phyloP scores from a whole-genome alignment of 176 grass and related monocot species.

The Dendrocalamus sinicus region DNA sequence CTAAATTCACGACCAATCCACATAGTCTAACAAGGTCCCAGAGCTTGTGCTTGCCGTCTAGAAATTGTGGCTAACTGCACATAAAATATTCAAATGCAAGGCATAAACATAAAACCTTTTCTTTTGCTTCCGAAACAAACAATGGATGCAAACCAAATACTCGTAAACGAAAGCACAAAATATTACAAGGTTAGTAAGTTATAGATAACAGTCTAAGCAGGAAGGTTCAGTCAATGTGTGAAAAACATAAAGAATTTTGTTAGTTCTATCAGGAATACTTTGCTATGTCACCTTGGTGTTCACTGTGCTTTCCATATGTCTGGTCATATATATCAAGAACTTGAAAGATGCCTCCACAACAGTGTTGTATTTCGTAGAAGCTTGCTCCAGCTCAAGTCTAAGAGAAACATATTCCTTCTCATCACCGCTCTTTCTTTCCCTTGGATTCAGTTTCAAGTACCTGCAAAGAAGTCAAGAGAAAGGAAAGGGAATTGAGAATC shows the following conservation, averaged over 20 bases:
- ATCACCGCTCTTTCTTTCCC: constrained; percentile 22
- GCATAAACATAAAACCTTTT: not conserved
- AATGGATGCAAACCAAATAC: not conserved
- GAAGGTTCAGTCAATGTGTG: not conserved
- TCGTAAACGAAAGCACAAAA: not conserved
- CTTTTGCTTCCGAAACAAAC: not conserved
- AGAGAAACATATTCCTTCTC: constrained; percentile 40
- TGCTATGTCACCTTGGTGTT: constrained; percentile 24
- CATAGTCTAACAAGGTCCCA: not conserved
- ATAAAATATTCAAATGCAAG: not conserved
- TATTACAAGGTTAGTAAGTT: not conserved
- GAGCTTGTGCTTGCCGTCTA: constrained; percentile 24
- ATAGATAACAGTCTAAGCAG: not conserved
- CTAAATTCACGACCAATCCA: too few species aligned
- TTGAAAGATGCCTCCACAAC: constrained; percentile 44
- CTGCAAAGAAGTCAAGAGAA: constrained; percentile 20
- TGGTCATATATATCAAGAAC: constrained; percentile 44
- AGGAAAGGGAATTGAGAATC: not conserved
- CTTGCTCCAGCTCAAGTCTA: not conserved
- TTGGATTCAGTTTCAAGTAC: constrained; percentile 43
- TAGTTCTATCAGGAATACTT: not conserved
- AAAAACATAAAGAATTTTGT: not conserved
- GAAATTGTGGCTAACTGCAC: constrained; percentile 40
- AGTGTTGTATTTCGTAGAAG: not conserved
- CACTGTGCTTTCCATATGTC: constrained; percentile 33